Percentiles rank a stretch among this genome's conserved stretches.
phyloP scores from a whole-genome alignment of 106 monocot species.

The Iris macrosiphon region DNA sequence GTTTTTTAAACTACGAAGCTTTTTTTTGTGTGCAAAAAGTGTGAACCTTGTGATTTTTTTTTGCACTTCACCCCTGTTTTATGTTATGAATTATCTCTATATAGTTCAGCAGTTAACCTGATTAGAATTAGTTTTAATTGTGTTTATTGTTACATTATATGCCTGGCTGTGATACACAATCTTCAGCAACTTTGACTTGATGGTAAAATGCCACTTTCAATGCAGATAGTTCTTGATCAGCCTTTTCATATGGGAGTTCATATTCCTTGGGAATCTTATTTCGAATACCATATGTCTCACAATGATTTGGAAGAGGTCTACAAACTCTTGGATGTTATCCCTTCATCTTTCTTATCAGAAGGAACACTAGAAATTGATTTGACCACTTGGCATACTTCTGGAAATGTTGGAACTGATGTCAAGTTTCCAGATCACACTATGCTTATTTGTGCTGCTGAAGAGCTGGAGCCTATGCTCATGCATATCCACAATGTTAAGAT shows the following conservation, averaged over 20 bases:
- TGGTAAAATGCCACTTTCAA: constrained; percentile 5
- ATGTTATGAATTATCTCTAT: too few species aligned
- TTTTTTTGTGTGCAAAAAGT: too few species aligned
- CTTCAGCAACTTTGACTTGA: not conserved
- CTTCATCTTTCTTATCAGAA: constrained; percentile 37
- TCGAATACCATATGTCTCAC: constrained; percentile 69
- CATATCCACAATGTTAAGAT: constrained; percentile 64
- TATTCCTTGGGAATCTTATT: constrained; percentile 78
- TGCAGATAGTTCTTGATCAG: constrained; percentile 89
- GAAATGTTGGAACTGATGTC: constrained; percentile 5
- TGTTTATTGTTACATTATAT: too few species aligned
- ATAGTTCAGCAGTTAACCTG: too few species aligned
- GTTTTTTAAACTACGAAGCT: too few species aligned
- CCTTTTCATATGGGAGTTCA: constrained; percentile 30
- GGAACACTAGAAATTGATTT: constrained; percentile 54
- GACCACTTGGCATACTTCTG: constrained; percentile 19
- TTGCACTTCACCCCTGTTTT: too few species aligned
- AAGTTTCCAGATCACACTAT: constrained; percentile 21
- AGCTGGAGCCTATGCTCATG: constrained; percentile 60
- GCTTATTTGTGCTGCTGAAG: constrained; percentile 38
- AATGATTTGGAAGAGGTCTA: constrained; percentile 50
- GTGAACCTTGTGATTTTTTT: too few species aligned
- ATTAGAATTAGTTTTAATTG: not conserved
- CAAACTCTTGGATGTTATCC: constrained; percentile 58
- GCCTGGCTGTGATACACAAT: too few species aligned